A percentile compares a stretch with the other conserved stretches of the same genome.
Conservation (phyloP, 1,284 basidiomycete species). For the Austroboletus novae-zelandiae region DNA sequence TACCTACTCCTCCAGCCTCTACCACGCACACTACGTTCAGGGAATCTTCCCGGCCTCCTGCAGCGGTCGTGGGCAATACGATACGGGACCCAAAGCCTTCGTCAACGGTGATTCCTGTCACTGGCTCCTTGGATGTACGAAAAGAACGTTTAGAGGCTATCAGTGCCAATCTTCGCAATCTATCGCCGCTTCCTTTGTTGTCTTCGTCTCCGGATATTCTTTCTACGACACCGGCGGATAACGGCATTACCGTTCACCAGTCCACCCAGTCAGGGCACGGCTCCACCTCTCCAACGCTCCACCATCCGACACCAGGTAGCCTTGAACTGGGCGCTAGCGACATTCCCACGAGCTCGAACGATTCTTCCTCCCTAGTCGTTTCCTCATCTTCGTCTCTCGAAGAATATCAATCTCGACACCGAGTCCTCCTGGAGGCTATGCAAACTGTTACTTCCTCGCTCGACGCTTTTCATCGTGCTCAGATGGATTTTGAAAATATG, state of each 20-base stretch:
- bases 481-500: slow-evolving; percentile 16
- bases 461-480: slow-evolving; percentile 9
- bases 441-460: slow-evolving; percentile 12
- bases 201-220: slow-evolving; percentile 6
- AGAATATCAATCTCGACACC: slow-evolving; percentile 14
- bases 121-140: slow-evolving; percentile 11
- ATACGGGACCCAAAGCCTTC: slow-evolving; percentile 1
- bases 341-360: background rate
- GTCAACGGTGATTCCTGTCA: background rate
- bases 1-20: slow-evolving; percentile 1
- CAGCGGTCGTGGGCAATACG: background rate
- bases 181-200: slow-evolving; percentile 5
- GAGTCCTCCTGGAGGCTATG: slow-evolving; percentile 10
- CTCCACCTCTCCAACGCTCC: background rate
- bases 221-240: background rate
- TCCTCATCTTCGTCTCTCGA: slow-evolving; percentile 4
- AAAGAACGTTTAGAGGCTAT: slow-evolving; percentile 20
- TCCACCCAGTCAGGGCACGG: slow-evolving; percentile 1
- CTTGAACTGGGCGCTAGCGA: background rate
- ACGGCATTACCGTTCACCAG: background rate
- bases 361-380: background rate
- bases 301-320: background rate
- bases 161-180: slow-evolving; percentile 10
- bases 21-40: background rate
- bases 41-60: background rate